Base-by-base conservation (phyloP, 441 rosid species). In the Bocquillonia castaneifolia region DNA sequence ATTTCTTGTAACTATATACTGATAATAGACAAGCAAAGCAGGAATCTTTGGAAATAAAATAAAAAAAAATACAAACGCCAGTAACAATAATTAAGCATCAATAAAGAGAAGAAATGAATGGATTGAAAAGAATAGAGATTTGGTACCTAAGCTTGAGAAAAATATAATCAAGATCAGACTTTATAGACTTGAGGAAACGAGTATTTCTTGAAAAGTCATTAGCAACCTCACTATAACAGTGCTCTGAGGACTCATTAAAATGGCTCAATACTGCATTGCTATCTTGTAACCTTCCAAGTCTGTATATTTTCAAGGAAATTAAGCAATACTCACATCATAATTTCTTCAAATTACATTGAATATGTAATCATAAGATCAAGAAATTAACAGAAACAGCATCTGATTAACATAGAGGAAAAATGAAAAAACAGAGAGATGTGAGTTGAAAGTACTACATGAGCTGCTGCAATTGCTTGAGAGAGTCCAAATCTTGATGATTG, bases 261-360 rank as follows among this genome's bases (percentile, higher is more conserved):
- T 93, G 97, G n/a, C 95, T 78, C 44, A 93, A 83, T 44, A 93
- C 97, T 0, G 97, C 95, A 31, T 89, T 91, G 81, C 95, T 93
- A 70, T 93, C 99, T 76, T 93, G 99, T 76, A 91, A 70, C 81
- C 99, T 88, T 72, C 99, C 99, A 75, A 91, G 74, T 78, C 99
- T 93, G 83, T 67, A 66, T 31, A 54, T 23, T 18, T 13, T 1
- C 59, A 62, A 40, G 37, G 18, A 1, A 25, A 54, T 39, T 45
- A 18, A 23, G 48, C 47, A 45, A 48, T 18, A n/a, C 25, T 2
- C 23, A 48, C 0, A 5, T 48, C 53, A 20, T 3, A 9, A 48
- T 5, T 18, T n/a, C n/a, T n/a, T n/a, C n/a, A n/a, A 48, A 20
- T 48, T n/a, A 9, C 3, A 6, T n/a, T 6, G 23, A n/a, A 2